Evolutionary conservation across 2,329 filamentous ascomycete species (phyloP).

Genomic region (Fusarium pseudoanthophilum): DNA sequence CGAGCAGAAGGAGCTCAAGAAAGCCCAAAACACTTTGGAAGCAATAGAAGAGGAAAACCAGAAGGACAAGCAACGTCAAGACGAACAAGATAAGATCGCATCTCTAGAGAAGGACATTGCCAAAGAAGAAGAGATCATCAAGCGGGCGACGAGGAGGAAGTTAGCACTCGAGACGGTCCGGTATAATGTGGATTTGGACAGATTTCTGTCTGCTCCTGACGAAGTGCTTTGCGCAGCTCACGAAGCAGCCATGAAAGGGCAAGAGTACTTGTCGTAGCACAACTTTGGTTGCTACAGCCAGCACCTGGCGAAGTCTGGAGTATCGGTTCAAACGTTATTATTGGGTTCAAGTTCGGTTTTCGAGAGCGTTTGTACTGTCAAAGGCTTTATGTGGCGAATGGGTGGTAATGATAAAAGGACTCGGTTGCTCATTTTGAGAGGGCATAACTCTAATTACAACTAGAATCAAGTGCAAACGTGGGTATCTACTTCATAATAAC

Average conservation of each 20-base stretch:
- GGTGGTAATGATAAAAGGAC: not conserved
- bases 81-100: not conserved
- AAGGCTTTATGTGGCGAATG: not conserved
- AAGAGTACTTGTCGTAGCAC: not conserved
- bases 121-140: not conserved
- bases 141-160: not conserved
- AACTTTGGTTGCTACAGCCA: not conserved
- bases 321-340: not conserved
- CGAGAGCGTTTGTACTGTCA: not conserved
- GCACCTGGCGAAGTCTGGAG: not conserved
- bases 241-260: not conserved
- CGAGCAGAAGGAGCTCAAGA: not conserved
- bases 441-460: not conserved
- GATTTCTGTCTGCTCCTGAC: not conserved
- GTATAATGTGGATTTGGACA: not conserved
- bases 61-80: not conserved
- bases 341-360: not conserved
- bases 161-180: not conserved
- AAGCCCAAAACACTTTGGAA: not conserved
- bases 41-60: not conserved
- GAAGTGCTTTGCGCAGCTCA: not conserved
- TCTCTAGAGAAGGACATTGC: not conserved
- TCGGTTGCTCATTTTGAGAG: not conserved
- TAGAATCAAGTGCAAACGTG: conserved; percentile 6
- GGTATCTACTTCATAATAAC: conserved; percentile 21